Base-by-base conservation (phyloP, 768 basidiomycete genomes). In the Gloeophyllum trabeum region DNA sequence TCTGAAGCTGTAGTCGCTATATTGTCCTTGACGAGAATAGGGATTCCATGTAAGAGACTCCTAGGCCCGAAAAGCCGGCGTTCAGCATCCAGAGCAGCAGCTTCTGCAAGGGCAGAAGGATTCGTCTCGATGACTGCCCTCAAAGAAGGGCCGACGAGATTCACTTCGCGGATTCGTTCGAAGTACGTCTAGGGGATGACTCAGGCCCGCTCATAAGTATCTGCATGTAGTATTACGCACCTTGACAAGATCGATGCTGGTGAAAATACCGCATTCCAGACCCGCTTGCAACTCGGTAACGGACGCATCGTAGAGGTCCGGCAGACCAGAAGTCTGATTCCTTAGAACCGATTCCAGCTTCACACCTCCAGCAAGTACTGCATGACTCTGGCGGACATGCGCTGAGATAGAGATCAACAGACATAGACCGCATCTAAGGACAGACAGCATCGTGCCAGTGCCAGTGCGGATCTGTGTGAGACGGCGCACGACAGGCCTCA, bases 101-200 rank as follows among this genome's bases (percentile, higher is more conserved):
- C 68, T 43, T 65, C 52, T 6, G 37, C 30, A 16, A 68, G 46
- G 4, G 66, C 67, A 19, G 52, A 55, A 0, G 65, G 62, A 38
- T 64, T 69, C 4, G 54, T 59, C 45, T 67, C 61, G n/a, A 69
- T 54, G 14, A 69, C 60, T 1, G 67, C 67, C n/a, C 59, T 62
- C 13, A 67, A 43, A 2, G 24, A 45, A 2, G 66, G 56, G 2
- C 64, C 65, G 30, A 61, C 45, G 13, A 59, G 44, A 48, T 69
- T 69, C 12, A 69, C 67, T 54, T 69, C 67, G 14, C 62, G 57
- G 34, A 69, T 69, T 13, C 67, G 60, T 14, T 59, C 54, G 36
- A 68, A 53, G 45, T 69, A 69, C 1, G 67, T 63, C 65, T 67
- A 38, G 3, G 13, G 23, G 7, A 25, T 7, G 4, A 3, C n/a